A percentile compares a stretch with the other conserved stretches of the same genome.
phyloP scores from a whole-genome alignment of 202 grass and related monocot genomes.

The Eragrostis tef region DNA sequence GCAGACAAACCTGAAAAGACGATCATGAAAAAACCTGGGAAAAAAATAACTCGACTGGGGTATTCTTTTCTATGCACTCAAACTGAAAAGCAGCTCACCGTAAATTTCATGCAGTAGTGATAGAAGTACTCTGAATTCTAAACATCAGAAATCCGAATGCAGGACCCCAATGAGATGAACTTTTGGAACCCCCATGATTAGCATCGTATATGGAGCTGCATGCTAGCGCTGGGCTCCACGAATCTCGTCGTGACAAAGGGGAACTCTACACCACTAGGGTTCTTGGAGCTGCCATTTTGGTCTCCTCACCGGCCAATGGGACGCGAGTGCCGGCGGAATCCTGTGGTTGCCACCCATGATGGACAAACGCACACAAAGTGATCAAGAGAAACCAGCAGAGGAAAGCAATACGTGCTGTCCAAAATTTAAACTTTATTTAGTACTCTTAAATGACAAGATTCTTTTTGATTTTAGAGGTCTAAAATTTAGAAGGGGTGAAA shows the following conservation, averaged over 20 bases:
- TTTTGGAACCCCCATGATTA: conserved; percentile 16
- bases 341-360: conserved; percentile 34
- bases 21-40: too few relatives aligned
- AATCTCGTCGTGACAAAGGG: conserved; percentile 39
- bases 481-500: too few relatives aligned
- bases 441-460: too few relatives aligned
- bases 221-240: conserved; percentile 33
- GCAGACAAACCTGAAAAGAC: too few relatives aligned
- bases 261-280: not conserved
- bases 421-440: too few relatives aligned
- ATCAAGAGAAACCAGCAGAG: conserved; percentile 10
- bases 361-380: conserved; percentile 23
- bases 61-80: too few relatives aligned
- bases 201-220: conserved; percentile 2
- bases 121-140: not conserved
- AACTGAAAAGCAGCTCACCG: not conserved
- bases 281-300: conserved; percentile 45
- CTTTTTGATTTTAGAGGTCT: too few relatives aligned
- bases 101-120: not conserved
- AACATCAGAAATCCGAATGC: not conserved
- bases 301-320: conserved; percentile 40
- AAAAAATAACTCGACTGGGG: not conserved
- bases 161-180: not conserved
- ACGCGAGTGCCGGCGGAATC: conserved; percentile 15
- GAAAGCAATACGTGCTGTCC: too few relatives aligned